Base-by-base conservation (phyloP, 2,329 filamentous ascomycete species). In the Septoria linicola region DNA sequence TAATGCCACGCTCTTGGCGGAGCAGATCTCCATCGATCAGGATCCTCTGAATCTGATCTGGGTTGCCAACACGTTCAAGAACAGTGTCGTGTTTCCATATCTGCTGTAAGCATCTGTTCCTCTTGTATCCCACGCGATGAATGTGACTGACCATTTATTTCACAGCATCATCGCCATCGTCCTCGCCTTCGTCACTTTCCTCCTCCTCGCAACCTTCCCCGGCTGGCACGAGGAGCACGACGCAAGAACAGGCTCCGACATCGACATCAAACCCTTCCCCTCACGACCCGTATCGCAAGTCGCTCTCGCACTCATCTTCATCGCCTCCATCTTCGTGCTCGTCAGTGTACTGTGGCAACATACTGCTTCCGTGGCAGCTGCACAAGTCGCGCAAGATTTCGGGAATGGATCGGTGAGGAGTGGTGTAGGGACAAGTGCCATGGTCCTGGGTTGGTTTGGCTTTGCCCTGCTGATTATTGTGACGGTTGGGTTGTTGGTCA, bases 51-150 rank as follows among this genome's bases (percentile, higher is more conserved):
- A 99, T 71, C 76, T 99, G 65, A 91, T 99, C 64, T 99, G 92
- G 93, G 82, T 99, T 49, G 92, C 93, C 19, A 85, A 87, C 63
- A 95, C 95, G 60, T 99, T 99, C 76, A 97, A 97, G 72, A 90
- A 97, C 71, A 92, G 91, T 73, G 93, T 99, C 69, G 92, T 99
- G 37, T 99, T 99, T 69, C 93, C 93, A 8, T 99, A 97, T 68
- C 76, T 99, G 16, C 85, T 99, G 87, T 93, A 72, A 77, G 88
- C 61, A 7, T 17, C 37, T 19, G 40, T 14, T 13, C 8, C 25
- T n/a, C 32, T 25, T 25, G 14, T 10, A n/a, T n/a, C 3, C 23
- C 11, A 19, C 8, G 11, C 13, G 1, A 1, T 5, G 30, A 3
- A 10, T 11, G 7, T 20, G 17, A 23, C 46, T 63, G 23, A 65